Base-by-base conservation (phyloP, 2,329 filamentous ascomycete genomes). In the Cladophialophora yegresii region DNA sequence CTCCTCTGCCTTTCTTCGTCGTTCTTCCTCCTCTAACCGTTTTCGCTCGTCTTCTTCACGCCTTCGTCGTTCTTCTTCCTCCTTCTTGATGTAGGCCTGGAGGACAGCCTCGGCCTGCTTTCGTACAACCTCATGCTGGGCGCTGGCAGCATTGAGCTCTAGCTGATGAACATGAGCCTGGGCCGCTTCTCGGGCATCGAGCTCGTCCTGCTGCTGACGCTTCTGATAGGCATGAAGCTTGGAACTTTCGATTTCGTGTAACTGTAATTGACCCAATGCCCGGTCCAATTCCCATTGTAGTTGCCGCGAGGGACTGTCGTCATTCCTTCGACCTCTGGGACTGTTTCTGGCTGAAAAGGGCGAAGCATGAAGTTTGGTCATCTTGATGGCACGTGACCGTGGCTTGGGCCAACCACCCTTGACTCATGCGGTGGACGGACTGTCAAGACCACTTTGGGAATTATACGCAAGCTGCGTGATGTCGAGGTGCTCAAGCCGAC, bases 111-210 rank as follows among this genome's bases (percentile, higher is more conserved):
- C 81, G 3, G 85, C 85, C 56, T 82, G 80, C 58, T 80, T 77
- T 53, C 81, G 82, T 10, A 93, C 83, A 30, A 84, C 82, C 43
- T 89, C 84, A 74, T 92, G 90, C 72, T 89, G 84, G 13, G 81
- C 81, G 55, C 85, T 85, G 3, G 88, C 88, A 54, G 84, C 83
- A 53, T 84, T 84, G 16, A 93, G 82, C 13, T 89, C 88, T 70
- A 87, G 84, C 63, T 83, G 82, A 73, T 91, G 88, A 61, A 80
- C 81, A 56, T 84, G 79, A 72, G 88, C 87, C 36, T 83, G 84
- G 67, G 90, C 87, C 40, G 84, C 82, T 33, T 85, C 82, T 58
- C 86, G 84, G 47, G 80, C 80, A 64, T 92, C 87, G 30, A 91
- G 83, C 26, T 80, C 83, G 23, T 86, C 82, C 49, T 86, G 80